Conservation (phyloP, 306 rosid species). For the Dryas alaskensis region DNA sequence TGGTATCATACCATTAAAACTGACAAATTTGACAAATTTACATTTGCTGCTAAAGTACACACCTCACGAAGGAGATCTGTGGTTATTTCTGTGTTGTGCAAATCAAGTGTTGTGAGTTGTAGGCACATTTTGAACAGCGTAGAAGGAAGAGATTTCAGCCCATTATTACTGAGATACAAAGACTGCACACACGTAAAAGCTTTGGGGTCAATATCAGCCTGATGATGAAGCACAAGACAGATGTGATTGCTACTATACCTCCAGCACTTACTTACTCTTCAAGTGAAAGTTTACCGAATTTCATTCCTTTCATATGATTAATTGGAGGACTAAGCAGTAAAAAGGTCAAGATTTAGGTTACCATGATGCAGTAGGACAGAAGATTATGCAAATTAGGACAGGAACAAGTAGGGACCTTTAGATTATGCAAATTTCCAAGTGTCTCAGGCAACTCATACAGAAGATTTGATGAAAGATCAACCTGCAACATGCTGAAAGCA, state of each 20-base stretch:
- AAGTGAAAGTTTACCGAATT: neutral
- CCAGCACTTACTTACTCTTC: neutral
- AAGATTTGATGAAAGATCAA: conserved; percentile 79
- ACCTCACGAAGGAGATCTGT: conserved; percentile 83
- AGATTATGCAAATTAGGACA: neutral
- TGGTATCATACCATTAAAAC: conserved; percentile 15
- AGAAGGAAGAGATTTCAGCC: conserved; percentile 75
- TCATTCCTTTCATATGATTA: neutral
- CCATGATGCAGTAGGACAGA: neutral
- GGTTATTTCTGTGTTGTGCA: conserved; percentile 86
- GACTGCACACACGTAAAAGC: conserved; percentile 44
- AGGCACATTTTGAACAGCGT: conserved; percentile 67
- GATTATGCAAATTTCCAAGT: conserved; percentile 52
- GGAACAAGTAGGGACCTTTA: conserved; percentile 54
- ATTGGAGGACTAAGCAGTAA: neutral
- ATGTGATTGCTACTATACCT: neutral
- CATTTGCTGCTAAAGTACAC: conserved; percentile 21
- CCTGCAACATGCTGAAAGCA: conserved; percentile 36
- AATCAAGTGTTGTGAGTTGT: conserved; percentile 73
- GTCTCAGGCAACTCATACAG: conserved; percentile 74
- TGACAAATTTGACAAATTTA: neutral
- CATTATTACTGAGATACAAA: conserved; percentile 69
- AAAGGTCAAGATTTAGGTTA: neutral
- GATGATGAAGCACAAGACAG: neutral
- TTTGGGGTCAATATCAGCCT: neutral